Percentiles rank a stretch among this genome's conserved stretches.
These are phyloP conservation scores for Murraya paniculata DNA, from an alignment of 345 rosid species.

Conservation along the genomic window DNA sequence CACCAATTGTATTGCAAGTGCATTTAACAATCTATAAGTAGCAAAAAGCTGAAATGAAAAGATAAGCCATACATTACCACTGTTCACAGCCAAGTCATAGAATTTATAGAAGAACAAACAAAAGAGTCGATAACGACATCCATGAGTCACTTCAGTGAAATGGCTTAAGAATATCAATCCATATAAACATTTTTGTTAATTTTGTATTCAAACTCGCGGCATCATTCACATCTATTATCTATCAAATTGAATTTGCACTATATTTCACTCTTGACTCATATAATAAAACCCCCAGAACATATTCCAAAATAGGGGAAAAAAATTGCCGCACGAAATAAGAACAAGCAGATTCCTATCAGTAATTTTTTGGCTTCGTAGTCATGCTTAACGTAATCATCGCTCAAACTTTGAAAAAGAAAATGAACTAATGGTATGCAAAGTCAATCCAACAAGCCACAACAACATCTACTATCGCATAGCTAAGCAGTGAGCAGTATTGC, in stretches of 20 bases:
- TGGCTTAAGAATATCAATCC: background rate
- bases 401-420: too few relatives aligned
- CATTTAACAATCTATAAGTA: background rate
- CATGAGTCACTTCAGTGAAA: background rate
- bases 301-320: background rate
- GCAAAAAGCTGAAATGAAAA: background rate
- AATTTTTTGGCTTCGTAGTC: background rate
- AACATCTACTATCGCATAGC: background rate
- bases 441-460: background rate
- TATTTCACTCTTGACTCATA: background rate
- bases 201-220: background rate
- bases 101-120: background rate
- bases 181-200: background rate
- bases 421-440: background rate
- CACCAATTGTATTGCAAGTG: background rate
- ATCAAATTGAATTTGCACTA: constrained; percentile 1
- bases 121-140: background rate
- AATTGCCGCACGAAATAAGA: background rate
- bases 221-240: background rate
- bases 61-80: background rate
- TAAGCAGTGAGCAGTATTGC: background rate
- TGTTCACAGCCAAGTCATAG: background rate
- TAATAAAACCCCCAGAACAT: background rate
- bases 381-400: background rate
- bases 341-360: background rate